Base-by-base conservation (phyloP, 352 stramenopile genomes). In the Blastocystis sp. region DNA sequence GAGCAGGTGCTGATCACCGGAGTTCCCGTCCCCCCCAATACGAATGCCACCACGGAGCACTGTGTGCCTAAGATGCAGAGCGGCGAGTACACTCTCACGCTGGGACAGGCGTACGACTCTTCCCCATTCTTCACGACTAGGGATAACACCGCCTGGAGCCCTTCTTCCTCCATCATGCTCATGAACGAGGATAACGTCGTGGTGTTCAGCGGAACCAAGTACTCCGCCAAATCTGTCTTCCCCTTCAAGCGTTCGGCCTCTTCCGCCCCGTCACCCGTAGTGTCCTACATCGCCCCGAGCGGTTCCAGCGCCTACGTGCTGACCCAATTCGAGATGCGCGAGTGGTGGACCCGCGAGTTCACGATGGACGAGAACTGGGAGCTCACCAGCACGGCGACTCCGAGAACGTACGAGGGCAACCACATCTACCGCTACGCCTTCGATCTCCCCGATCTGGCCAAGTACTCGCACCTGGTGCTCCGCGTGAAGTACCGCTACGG, bases 391-490 rank as follows among this genome's bases (percentile, higher is more conserved):
- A 28, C 48, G 40, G 34, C 41, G 14, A 61, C 2, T 11, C n/a
- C 4, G 28, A 21, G 23, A 38, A 60, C 7, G 11, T 21, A 11
- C n/a, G 56, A 62, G 19, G 69, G 69, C 4, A 79, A 62, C n/a
- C 43, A 61, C 40, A 28, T 62, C 19, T 43, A 14, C 56, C 69
- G 69, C 40, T 79, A 61, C 40, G 23, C 34, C n/a, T 79, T 79
- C 40, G 69, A 79, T 79, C 43, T 79, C 5, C 69, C 69, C 9
- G 41, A 79, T 62, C 21, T 62, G n/a, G 34, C 28, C 11, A 79
- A 79, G 21, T 62, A 64, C 45, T 79, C 69, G 28, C 69, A 79
- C 61, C 4, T 79, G 7, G 45, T 64, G n/a, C 11, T 79, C 61
- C 69, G 69, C 61, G 4, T 79, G 5, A 62, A 79, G 19, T 79